Evolutionary conservation across 345 rosid species (phyloP).

Genomic region (Pelargonium nanum): DNA sequence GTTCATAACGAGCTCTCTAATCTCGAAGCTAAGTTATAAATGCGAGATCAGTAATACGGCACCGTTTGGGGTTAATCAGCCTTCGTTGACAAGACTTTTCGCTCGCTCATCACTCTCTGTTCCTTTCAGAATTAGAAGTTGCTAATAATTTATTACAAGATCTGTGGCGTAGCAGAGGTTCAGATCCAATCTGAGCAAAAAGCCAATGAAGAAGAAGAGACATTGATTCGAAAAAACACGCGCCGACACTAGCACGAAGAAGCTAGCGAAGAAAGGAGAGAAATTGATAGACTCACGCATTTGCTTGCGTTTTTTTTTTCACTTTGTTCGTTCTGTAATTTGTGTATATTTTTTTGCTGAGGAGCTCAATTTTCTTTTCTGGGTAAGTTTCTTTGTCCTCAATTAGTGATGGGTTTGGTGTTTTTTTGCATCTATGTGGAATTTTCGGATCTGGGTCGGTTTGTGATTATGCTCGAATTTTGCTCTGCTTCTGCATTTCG

Average conservation of each 20-base stretch:
- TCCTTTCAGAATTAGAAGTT: not conserved
- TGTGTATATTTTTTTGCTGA: not conserved
- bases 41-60: too few relatives aligned
- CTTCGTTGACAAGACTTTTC: not conserved
- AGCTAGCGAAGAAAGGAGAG: too few relatives aligned
- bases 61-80: too few relatives aligned
- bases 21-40: too few relatives aligned
- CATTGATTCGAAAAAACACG: too few relatives aligned
- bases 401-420: not conserved
- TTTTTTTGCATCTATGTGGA: not conserved
- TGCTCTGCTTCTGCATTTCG: not conserved
- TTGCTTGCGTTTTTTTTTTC: not conserved
- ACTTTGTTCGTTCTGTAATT: too few relatives aligned
- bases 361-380: not conserved
- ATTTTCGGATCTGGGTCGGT: not conserved
- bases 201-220: not conserved
- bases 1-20: too few relatives aligned
- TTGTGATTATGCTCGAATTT: not conserved
- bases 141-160: not conserved
- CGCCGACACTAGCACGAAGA: too few relatives aligned
- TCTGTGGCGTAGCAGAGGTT: not conserved
- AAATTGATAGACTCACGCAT: not conserved
- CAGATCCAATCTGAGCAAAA: not conserved
- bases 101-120: not conserved
- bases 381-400: not conserved